Evolutionary conservation across 2,329 filamentous ascomycete species (phyloP).

Genomic region (Diaporthe nobilis): DNA sequence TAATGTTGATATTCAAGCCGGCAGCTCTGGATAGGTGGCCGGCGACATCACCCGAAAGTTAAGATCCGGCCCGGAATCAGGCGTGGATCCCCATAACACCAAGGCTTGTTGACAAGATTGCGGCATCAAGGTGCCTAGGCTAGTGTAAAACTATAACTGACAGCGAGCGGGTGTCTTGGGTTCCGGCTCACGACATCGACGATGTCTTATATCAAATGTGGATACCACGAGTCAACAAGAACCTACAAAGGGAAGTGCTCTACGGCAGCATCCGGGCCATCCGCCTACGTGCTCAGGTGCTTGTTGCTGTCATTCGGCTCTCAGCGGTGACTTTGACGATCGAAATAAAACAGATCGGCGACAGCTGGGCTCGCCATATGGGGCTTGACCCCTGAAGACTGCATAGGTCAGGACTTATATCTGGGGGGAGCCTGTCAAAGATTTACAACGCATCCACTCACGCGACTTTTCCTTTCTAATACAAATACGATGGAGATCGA

Average conservation of each 20-base stretch:
- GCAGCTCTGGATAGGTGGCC: not conserved
- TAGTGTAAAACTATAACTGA: constrained; percentile 11
- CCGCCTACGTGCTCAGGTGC: not conserved
- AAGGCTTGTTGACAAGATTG: not conserved
- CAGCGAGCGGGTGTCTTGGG: not conserved
- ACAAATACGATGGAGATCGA: not conserved
- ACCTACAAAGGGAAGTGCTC: not conserved
- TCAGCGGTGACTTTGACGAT: constrained; percentile 10
- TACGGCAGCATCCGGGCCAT: constrained; percentile 3
- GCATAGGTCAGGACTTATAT: constrained; percentile 2
- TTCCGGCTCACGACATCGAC: not conserved
- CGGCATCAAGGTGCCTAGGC: not conserved
- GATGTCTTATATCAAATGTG: not conserved
- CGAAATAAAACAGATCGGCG: constrained; percentile 19
- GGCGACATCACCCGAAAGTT: not conserved
- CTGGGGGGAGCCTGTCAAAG: constrained; percentile 8
- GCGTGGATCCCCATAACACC: not conserved
- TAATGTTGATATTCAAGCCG: not conserved
- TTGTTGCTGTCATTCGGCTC: not conserved
- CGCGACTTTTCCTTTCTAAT: not conserved
- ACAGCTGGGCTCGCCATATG: not conserved
- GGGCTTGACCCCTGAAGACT: not conserved
- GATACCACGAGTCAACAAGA: not conserved
- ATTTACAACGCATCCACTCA: not conserved
- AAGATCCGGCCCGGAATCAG: constrained; percentile 1